Evolutionary conservation across 129 eudicot species (phyloP).

Genomic region (Helianthus annuus): DNA sequence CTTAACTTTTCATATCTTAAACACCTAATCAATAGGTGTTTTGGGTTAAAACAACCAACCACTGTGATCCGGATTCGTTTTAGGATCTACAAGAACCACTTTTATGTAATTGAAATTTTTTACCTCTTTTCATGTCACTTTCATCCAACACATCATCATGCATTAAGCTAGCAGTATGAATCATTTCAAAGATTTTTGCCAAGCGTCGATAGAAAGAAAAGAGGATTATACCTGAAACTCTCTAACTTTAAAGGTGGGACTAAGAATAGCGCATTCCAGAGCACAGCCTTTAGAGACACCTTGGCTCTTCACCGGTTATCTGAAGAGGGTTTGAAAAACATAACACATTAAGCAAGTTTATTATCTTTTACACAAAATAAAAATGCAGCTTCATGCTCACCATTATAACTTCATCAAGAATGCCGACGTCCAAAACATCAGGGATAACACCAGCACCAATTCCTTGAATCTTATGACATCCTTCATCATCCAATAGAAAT

Average conservation of each 20-base stretch:
- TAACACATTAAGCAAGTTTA: neutral
- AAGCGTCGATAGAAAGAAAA: neutral
- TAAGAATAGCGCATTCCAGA: constrained; percentile 81
- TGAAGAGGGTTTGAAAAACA: constrained; percentile 18
- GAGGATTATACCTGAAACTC: constrained; percentile 64
- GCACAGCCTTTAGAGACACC: constrained; percentile 93
- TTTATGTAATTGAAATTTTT: too few species aligned
- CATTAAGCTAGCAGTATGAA: too few species aligned
- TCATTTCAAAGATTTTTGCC: too few species aligned
- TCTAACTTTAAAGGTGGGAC: constrained; percentile 89
- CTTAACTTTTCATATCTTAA: too few species aligned
- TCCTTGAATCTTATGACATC: constrained; percentile 21
- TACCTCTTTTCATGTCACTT: too few species aligned
- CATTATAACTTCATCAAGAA: constrained; percentile 15
- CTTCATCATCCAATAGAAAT: neutral
- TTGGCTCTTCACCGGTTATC: constrained; percentile 70
- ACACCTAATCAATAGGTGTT: too few species aligned
- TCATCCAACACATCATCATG: too few species aligned
- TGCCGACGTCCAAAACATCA: constrained; percentile 15
- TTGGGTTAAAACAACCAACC: too few species aligned
- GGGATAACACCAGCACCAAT: constrained; percentile 24
- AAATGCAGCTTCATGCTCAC: constrained; percentile 2
- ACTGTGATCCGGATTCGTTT: too few species aligned
- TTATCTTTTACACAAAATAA: neutral
- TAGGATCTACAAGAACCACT: too few species aligned